Conservation (phyloP, 2,329 filamentous ascomycete genomes). For the Tolypocladium cylindrosporum region DNA sequence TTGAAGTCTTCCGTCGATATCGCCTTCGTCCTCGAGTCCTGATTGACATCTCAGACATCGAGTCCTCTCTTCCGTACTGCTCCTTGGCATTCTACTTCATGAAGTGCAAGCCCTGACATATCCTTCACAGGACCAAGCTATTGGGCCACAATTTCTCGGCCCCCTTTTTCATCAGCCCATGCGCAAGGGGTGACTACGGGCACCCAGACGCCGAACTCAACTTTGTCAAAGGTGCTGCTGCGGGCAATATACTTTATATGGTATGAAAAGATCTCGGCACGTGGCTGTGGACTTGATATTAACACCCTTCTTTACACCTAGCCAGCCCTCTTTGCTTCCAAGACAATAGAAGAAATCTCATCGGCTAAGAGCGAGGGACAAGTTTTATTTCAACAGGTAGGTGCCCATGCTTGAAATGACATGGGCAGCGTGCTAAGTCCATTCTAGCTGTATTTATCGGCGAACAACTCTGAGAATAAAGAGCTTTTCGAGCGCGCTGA, state of each 20-base stretch:
- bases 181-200: constrained; percentile 32
- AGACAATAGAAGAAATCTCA: constrained; percentile 26
- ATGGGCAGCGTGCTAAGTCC: not conserved
- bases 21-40: constrained; percentile 37
- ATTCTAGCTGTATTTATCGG: constrained; percentile 13
- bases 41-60: constrained; percentile 36
- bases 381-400: constrained; percentile 27
- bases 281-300: too few relatives aligned
- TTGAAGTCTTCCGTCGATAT: constrained; percentile 41
- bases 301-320: constrained; percentile 3
- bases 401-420: not conserved
- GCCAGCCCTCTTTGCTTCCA: constrained; percentile 22
- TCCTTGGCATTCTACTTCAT: not conserved
- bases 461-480: constrained; percentile 23
- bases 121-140: constrained; percentile 30
- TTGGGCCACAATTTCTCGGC: constrained; percentile 42
- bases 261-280: constrained; percentile 7
- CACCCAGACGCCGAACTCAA: constrained; percentile 37
- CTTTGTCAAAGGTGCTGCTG: constrained; percentile 36
- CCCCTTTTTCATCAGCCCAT: constrained; percentile 45
- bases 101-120: constrained; percentile 1
- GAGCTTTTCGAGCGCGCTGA: constrained; percentile 20
- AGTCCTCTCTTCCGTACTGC: constrained; percentile 23
- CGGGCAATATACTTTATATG: constrained; percentile 41
- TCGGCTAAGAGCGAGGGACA: constrained; percentile 24